Percentiles rank a stretch among this genome's conserved stretches.
Evolutionary conservation across 2,329 filamentous ascomycete species (phyloP).

Genomic region (Penicillium sclerotiorum): DNA sequence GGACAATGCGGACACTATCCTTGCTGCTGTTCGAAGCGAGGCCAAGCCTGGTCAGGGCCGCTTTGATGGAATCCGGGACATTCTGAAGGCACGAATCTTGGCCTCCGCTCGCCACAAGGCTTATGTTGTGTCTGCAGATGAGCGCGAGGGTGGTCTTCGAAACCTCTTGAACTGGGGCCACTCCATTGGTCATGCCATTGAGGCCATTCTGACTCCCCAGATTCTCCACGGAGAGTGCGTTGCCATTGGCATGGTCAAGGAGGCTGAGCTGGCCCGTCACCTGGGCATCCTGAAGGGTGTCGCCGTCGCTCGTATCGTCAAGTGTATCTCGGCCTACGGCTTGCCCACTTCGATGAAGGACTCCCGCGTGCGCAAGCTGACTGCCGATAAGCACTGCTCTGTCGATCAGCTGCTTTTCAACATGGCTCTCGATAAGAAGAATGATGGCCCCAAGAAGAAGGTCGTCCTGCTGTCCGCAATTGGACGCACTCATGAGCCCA

Average conservation of each 20-base stretch:
- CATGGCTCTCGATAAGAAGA: constrained; percentile 99
- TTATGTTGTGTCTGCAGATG: constrained; percentile 89
- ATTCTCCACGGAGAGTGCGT: constrained; percentile 95
- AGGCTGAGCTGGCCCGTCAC: constrained; percentile 89
- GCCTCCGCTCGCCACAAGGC: constrained; percentile 94
- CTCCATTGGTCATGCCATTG: constrained; percentile 95
- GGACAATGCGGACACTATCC: constrained; percentile 74
- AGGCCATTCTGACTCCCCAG: constrained; percentile 93
- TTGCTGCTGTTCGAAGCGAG: constrained; percentile 69
- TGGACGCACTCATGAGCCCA: constrained; percentile 82
- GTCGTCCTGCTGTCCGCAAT: constrained; percentile 90
- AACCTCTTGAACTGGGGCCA: constrained; percentile 98
- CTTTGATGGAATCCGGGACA: constrained; percentile 69
- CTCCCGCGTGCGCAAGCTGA: constrained; percentile 77
- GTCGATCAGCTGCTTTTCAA: constrained; percentile 84
- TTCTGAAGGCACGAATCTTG: constrained; percentile 77
- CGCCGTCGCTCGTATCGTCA: constrained; percentile 84
- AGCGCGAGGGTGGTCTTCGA: constrained; percentile 88
- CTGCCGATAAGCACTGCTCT: constrained; percentile 83
- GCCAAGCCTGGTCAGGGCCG: constrained; percentile 59
- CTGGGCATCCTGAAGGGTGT: constrained; percentile 82
- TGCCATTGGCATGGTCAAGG: constrained; percentile 97
- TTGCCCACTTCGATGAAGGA: constrained; percentile 84
- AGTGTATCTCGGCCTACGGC: constrained; percentile 93
- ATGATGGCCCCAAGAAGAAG: constrained; percentile 92